Base-by-base conservation (phyloP, 768 basidiomycete genomes). In the Pholiota microspora region DNA sequence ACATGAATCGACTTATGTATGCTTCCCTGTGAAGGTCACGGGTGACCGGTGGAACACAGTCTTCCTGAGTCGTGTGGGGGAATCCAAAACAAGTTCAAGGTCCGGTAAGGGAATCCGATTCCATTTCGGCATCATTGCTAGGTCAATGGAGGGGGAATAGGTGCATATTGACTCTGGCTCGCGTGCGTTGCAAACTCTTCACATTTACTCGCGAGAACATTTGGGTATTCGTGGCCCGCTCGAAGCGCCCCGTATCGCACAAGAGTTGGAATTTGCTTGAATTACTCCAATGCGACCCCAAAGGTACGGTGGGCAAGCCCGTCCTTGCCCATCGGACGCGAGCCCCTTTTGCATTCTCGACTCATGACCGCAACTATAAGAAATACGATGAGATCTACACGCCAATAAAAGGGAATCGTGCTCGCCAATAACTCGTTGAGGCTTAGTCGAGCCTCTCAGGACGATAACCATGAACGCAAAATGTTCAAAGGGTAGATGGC, bases 261-360 rank as follows among this genome's bases (percentile, higher is more conserved):
- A 10, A 23, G 21, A 23, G 40, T 12, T 36, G 9, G 40, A 9
- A 10, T 9, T 31, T 42, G 40, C 40, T 42, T 42, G 21, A 42
- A 21, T 21, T 42, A 9, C 12, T 23, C 8, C 21, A 38, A 38
- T 8, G 16, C 18, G 15, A 21, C 13, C 36, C 36, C 13, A 38
- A 38, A 38, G 8, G 16, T 13, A 18, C 3, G 51, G 16, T 51
- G 25, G 10, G 40, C 51, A 16, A 12, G 25, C 7, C 15, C 45
- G 61, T 62, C 63, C 63, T 64, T 59, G 61, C 50, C 63, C 63
- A 64, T 64, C 63, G 63, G 63, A 61, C 61, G 53, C 63, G 63
- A 46, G 13, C 46, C 34, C 55, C 50, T 10, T 4, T 18, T 15
- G 13, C 55, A 53, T n/a, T 31, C 12, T 31, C 29, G 29, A 31